A percentile compares a stretch with the other conserved stretches of the same genome.
Conservation (phyloP, 2,329 filamentous ascomycete species). For the Coniochaeta sp. region DNA sequence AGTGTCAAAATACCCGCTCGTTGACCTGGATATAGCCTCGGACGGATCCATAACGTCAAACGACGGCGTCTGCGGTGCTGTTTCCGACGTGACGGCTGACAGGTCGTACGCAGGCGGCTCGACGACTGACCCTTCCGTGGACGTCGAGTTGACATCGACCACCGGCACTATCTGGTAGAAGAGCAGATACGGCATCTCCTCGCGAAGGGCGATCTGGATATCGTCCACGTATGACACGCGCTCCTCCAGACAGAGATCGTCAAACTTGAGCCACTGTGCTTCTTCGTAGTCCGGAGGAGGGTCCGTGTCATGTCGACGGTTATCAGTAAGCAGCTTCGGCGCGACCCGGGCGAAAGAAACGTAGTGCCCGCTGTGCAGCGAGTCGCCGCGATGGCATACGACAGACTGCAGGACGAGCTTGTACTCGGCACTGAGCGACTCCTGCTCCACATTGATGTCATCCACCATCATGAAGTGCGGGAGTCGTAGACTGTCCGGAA, state of each 20-base stretch:
- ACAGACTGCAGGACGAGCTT: conserved; percentile 87
- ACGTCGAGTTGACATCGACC: conserved; percentile 53
- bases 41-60: conserved; percentile 17
- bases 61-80: conserved; percentile 17
- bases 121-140: conserved; percentile 36
- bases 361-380: conserved; percentile 86
- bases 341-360: conserved; percentile 75
- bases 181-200: conserved; percentile 89
- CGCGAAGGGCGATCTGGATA: conserved; percentile 63
- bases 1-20: conserved; percentile 39
- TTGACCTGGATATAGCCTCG: conserved; percentile 21
- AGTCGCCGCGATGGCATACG: conserved; percentile 84
- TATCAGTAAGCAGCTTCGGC: conserved; percentile 52
- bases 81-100: conserved; percentile 34
- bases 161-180: conserved; percentile 95
- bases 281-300: conserved; percentile 61
- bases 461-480: conserved; percentile 82
- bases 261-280: conserved; percentile 83
- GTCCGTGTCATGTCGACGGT: conserved; percentile 45
- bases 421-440: conserved; percentile 72
- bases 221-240: conserved; percentile 74
- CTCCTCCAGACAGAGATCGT: conserved; percentile 64
- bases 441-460: conserved; percentile 55
- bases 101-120: conserved; percentile 55
- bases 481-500: conserved; percentile 71